Percentiles rank a stretch among this genome's conserved stretches.
Conservation (phyloP, 108 stramenopile species). For the Fragilaria radians region DNA sequence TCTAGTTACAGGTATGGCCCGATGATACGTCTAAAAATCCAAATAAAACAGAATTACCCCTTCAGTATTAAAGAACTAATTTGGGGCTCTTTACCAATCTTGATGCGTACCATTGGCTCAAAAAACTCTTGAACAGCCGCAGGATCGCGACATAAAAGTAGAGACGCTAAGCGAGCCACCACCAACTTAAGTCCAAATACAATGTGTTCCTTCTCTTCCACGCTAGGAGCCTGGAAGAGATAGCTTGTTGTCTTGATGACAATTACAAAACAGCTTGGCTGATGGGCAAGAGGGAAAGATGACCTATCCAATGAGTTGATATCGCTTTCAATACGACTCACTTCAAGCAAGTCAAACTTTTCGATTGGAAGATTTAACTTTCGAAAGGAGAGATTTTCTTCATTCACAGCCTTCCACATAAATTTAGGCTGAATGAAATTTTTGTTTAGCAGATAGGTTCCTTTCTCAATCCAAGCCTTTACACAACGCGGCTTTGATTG, state of each 20-base stretch:
- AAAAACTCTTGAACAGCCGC: conserved; percentile 52
- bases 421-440: conserved; percentile 47
- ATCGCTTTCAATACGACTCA: conserved; percentile 32
- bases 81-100: too few relatives aligned
- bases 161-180: conserved; percentile 46
- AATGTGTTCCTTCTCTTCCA: conserved; percentile 36
- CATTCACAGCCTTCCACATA: conserved; percentile 29
- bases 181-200: conserved; percentile 42
- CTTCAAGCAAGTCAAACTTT: conserved; percentile 46
- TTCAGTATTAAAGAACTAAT: too few relatives aligned
- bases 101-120: too few relatives aligned
- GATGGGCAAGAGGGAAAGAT: conserved; percentile 32
- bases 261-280: conserved; percentile 29
- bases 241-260: conserved; percentile 24
- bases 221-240: conserved; percentile 38
- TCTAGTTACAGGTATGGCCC: too few relatives aligned
- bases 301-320: conserved; percentile 28
- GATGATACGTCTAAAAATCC: too few relatives aligned
- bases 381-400: conserved; percentile 11
- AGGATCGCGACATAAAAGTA: conserved; percentile 43
- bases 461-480: conserved; percentile 46
- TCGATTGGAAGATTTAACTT: conserved; percentile 16
- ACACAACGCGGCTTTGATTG: conserved; percentile 26
- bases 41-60: too few relatives aligned
- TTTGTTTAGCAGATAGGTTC: conserved; percentile 36